These are phyloP conservation scores for Dioscorea alata DNA, from an alignment of 106 monocot species.

Conservation along the genomic window DNA sequence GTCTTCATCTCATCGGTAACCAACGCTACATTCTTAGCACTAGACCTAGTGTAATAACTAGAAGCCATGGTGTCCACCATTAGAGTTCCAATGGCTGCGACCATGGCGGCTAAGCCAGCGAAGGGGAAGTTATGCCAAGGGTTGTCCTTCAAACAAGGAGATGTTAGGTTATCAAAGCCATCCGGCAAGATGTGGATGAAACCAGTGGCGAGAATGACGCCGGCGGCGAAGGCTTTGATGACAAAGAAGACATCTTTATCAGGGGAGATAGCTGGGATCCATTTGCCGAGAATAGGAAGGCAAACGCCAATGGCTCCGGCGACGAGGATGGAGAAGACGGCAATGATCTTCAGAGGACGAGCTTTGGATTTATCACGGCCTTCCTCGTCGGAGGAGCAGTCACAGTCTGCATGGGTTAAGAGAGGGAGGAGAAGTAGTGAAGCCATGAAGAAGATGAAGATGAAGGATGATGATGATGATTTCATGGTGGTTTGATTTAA, in stretches of 20 bases:
- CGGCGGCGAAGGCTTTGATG: slow-evolving; percentile 17
- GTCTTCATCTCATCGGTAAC: background rate
- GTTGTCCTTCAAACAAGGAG: slow-evolving; percentile 7
- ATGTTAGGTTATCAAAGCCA: slow-evolving; percentile 14
- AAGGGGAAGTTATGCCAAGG: slow-evolving; percentile 27
- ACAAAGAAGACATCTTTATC: slow-evolving; percentile 15
- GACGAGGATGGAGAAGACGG: slow-evolving; percentile 8
- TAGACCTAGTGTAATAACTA: slow-evolving; percentile 11
- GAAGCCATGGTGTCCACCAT: slow-evolving; percentile 15
- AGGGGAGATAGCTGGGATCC: background rate
- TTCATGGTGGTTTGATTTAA: background rate
- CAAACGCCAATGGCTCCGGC: slow-evolving; percentile 1
- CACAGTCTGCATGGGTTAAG: background rate
- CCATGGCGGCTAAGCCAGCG: slow-evolving; percentile 21
- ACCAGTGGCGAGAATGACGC: slow-evolving; percentile 18
- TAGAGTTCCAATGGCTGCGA: slow-evolving; percentile 15
- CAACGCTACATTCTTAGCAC: background rate
- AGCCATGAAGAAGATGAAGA: background rate
- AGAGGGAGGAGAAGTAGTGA: background rate
- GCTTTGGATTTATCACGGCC: slow-evolving; percentile 7
- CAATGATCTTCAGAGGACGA: slow-evolving; percentile 1
- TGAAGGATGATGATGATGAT: slow-evolving; percentile 9
- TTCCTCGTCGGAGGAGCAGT: background rate
- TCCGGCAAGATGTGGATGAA: slow-evolving; percentile 22
- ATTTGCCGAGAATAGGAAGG: background rate